Percentiles rank a stretch among this genome's conserved stretches.
Conservation (phyloP, 176 grass and related monocot genomes). For the Hyparrhenia diplandra region DNA sequence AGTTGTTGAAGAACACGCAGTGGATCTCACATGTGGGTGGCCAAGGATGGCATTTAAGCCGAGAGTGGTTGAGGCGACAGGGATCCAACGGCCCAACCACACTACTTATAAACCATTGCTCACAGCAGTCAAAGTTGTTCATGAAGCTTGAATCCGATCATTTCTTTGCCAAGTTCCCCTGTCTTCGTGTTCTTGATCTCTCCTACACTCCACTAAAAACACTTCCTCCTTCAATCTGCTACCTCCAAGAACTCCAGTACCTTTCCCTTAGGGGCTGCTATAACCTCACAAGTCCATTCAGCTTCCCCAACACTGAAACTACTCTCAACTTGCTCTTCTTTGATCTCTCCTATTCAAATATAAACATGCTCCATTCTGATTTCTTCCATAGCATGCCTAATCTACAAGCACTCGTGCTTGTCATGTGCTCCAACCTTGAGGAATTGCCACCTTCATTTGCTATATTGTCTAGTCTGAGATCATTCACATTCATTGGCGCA, state of each 20-base stretch:
- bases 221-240: background rate
- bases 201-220: conserved; percentile 5
- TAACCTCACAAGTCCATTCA: background rate
- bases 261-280: conserved; percentile 15
- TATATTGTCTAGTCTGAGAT: background rate
- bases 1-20: background rate
- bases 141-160: background rate
- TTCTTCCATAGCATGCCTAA: background rate
- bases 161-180: background rate
- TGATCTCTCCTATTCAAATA: background rate
- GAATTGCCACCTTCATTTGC: background rate
- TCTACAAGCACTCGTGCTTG: background rate
- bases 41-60: background rate
- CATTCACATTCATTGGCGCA: background rate
- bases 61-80: background rate
- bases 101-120: background rate
- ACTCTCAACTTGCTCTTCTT: background rate
- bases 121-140: background rate
- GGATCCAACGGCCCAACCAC: background rate
- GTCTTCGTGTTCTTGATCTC: conserved; percentile 14
- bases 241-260: background rate
- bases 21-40: background rate
- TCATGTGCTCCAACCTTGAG: background rate
- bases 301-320: background rate
- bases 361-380: rapidly evolving